Base-by-base conservation (phyloP, 495 filamentous ascomycete genomes). In the Astrothelium macrocarpum region DNA sequence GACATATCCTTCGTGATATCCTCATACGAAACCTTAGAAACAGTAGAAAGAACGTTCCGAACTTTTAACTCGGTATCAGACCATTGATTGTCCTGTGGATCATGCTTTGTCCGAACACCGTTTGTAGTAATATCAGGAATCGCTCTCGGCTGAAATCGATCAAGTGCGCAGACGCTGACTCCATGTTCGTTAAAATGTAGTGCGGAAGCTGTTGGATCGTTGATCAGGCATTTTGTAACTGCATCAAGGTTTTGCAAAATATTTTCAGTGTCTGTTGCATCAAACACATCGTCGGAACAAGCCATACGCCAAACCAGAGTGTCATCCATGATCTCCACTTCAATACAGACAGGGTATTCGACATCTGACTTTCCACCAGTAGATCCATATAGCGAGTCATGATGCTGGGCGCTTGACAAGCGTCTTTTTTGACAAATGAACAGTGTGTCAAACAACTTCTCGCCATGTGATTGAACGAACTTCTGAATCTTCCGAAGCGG, bases 291-390 rank as follows among this genome's bases (percentile, higher is more conserved):
- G 4, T 78, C 80, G 64, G 87, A 84, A 65, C 86, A 87, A 10
- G 89, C 90, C n/a, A 81, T 78, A 23, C 86, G 83, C 82, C 88
- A 90, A 2, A 85, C 62, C 0, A 93, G 64, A 1, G 72, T 67
- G 28, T 78, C 71, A 14, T 73, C 82, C 2, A 77, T 71, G 23
- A 81, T 72, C 66, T 93, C 90, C 78, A 91, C 83, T 73, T 95
- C 90, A 1, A 88, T 80, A 65, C 87, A 90, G n/a, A 92, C 72
- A 0, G 87, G 87, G 68, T 90, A 93, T 63, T 92, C 89, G 23
- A 90, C 83, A 59, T 82, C 78, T 0, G 89, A 83, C 12, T 69
- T 70, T 12, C 85, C 82, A 32, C 81, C 77, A 5, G 85, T 72
- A 23, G 87, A 87, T 53, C 73, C 75, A 66, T 86, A 82, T 7